Percentiles rank a stretch among this genome's conserved stretches.
phyloP scores from a whole-genome alignment of 495 filamentous ascomycete species.

The Echria macrotheca region DNA sequence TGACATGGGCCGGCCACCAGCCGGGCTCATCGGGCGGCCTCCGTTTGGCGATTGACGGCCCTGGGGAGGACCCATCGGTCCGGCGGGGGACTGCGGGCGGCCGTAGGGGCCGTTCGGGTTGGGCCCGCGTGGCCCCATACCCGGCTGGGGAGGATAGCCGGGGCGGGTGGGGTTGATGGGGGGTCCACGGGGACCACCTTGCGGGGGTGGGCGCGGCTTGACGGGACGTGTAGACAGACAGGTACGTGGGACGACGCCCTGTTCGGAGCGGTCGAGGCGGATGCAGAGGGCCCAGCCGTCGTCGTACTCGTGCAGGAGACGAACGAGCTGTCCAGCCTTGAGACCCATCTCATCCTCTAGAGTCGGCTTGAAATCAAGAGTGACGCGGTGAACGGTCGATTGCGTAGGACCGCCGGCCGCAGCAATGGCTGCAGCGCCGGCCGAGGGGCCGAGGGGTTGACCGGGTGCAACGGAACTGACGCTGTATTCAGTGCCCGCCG shows the following conservation, averaged over 20 bases:
- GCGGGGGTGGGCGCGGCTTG: constrained; percentile 52
- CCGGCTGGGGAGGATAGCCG: not conserved
- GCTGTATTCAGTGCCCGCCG: constrained; percentile 56
- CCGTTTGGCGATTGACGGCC: constrained; percentile 25
- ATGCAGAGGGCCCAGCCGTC: constrained; percentile 97
- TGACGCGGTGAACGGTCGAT: constrained; percentile 74
- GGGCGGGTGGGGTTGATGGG: constrained; percentile 20
- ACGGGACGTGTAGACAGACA: constrained; percentile 90
- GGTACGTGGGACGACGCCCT: constrained; percentile 89
- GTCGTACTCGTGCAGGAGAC: constrained; percentile 92
- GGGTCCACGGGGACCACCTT: constrained; percentile 14
- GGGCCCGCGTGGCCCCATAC: constrained; percentile 3
- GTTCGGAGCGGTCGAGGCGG: constrained; percentile 80
- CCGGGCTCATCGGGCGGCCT: constrained; percentile 17
- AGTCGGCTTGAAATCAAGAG: constrained; percentile 90
- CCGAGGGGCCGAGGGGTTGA: constrained; percentile 37
- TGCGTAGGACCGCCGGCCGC: constrained; percentile 52
- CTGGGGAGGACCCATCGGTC: constrained; percentile 32
- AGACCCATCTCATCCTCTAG: constrained; percentile 88
- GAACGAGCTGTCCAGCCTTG: constrained; percentile 70
- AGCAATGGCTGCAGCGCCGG: constrained; percentile 46
- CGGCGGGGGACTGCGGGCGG: constrained; percentile 15
- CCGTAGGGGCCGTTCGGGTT: constrained; percentile 7
- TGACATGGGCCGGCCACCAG: not conserved
- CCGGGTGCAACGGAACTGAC: constrained; percentile 46